Base-by-base conservation (phyloP, 805 yeast genomes). In the Nakazawaea laoshanensis region DNA sequence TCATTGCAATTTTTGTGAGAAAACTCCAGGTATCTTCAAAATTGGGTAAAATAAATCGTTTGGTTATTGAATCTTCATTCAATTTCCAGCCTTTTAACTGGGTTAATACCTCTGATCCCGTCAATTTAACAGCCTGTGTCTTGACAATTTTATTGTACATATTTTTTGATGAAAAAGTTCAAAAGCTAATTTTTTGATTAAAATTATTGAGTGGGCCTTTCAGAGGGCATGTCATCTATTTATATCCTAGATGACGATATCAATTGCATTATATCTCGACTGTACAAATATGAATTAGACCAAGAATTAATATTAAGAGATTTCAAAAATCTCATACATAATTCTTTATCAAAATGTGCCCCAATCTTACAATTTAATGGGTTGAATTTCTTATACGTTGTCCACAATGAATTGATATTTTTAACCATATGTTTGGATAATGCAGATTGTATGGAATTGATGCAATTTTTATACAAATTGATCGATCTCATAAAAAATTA, bases 1-100 rank as follows among this genome's bases (percentile, higher is more conserved):
- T 54, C 54, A 69, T 51, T 2, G 84, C 67, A 1, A 81, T 65
- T 29, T 64, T 62, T 18, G 70, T 75, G 13, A 82, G 52, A 17
- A 27, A 29, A 24, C 43, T 32, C 86, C 88, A 78, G 0, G 89
- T 77, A 26, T 65, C 65, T 38, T 74, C 75, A 47, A 68, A 82
- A 29, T 63, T 60, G 33, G 52, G 59, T 40, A 81, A 65, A 18
- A 49, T 52, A 42, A 62, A 61, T 13, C 60, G 49, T 20, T 65
- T 58, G 11, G 47, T 43, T 11, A 72, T 41, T 22, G 44, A 38
- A 9, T 27, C 24, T 11, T 37, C 33, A 1, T 13, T 11, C 4
- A 42, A 16, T 6, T 29, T 38, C 64, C 65, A 60, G 0, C 24
- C n/a, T n/a, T n/a, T n/a, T n/a, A n/a, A n/a, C n/a, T n/a, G n/a